A percentile compares a stretch with the other conserved stretches of the same genome.
phyloP scores from a whole-genome alignment of 2,329 filamentous ascomycete species.

The Pseudopithomyces maydicus region DNA sequence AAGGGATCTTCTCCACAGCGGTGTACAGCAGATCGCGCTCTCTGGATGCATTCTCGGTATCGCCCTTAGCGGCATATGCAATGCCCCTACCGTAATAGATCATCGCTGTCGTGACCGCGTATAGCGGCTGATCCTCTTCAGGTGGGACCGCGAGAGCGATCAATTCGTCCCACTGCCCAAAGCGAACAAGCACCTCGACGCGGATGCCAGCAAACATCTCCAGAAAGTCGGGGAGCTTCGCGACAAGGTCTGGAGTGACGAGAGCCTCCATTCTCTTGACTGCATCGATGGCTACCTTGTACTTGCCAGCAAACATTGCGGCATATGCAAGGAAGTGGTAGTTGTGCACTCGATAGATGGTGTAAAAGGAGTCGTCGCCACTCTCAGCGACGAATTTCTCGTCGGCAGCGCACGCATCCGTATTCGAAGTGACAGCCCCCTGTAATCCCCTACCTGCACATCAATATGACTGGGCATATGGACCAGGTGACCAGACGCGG shows the following conservation, averaged over 20 bases:
- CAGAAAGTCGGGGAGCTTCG: slow-evolving; percentile 73
- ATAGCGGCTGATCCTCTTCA: slow-evolving; percentile 61
- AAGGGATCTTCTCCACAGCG: slow-evolving; percentile 59
- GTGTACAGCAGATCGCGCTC: slow-evolving; percentile 58
- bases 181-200: slow-evolving; percentile 73
- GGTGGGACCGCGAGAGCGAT: slow-evolving; percentile 60
- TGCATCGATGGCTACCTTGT: slow-evolving; percentile 65
- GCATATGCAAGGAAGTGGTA: slow-evolving; percentile 78
- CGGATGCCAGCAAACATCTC: slow-evolving; percentile 72
- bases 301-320: slow-evolving; percentile 77
- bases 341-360: slow-evolving; percentile 75
- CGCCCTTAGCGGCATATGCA: slow-evolving; percentile 65
- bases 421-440: slow-evolving; percentile 70
- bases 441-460: slow-evolving; percentile 73
- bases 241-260: slow-evolving; percentile 56
- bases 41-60: slow-evolving; percentile 59
- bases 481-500: slow-evolving; percentile 71
- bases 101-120: slow-evolving; percentile 72
- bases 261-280: slow-evolving; percentile 63
- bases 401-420: slow-evolving; percentile 69
- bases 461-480: slow-evolving; percentile 83
- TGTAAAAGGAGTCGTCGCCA: slow-evolving; percentile 74
- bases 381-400: slow-evolving; percentile 65
- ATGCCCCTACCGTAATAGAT: slow-evolving; percentile 71
- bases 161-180: slow-evolving; percentile 73